These are phyloP conservation scores for Monilinia vaccinii-corymbosi DNA, from an alignment of 2,329 filamentous ascomycete genomes.

Conservation along the genomic window DNA sequence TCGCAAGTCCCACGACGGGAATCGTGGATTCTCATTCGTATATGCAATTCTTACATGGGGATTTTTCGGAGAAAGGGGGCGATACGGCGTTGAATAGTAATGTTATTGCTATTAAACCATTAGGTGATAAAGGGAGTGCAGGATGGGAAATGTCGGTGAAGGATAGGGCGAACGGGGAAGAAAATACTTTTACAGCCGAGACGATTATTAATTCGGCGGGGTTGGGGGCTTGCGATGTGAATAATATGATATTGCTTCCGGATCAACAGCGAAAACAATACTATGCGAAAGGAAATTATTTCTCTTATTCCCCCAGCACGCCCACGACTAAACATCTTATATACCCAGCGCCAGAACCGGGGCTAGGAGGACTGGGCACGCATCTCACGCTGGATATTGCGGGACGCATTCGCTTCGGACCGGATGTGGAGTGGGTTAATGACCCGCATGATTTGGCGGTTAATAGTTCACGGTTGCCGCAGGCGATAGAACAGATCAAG, in stretches of 20 bases:
- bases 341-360: conserved; percentile 79
- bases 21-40: conserved; percentile 82
- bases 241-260: conserved; percentile 69
- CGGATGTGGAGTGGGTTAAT: conserved; percentile 90
- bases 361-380: conserved; percentile 77
- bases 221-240: conserved; percentile 63
- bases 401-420: conserved; percentile 81
- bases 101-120: conserved; percentile 46
- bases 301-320: conserved; percentile 61
- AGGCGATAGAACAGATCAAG: conserved; percentile 66
- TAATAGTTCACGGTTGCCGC: conserved; percentile 50
- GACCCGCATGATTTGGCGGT: conserved; percentile 60
- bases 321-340: conserved; percentile 66
- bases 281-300: conserved; percentile 95
- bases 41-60: conserved; percentile 71
- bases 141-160: conserved; percentile 63
- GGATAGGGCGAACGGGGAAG: conserved; percentile 38
- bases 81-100: conserved; percentile 59
- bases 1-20: conserved; percentile 80
- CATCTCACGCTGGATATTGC: conserved; percentile 86
- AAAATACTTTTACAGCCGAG: conserved; percentile 58
- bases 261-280: conserved; percentile 50
- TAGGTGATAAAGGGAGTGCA: conserved; percentile 34
- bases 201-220: conserved; percentile 81
- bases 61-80: conserved; percentile 69